Evolutionary conservation across 2,329 filamentous ascomycete species (phyloP).

Genomic region (Dactylellina parvicollis): DNA sequence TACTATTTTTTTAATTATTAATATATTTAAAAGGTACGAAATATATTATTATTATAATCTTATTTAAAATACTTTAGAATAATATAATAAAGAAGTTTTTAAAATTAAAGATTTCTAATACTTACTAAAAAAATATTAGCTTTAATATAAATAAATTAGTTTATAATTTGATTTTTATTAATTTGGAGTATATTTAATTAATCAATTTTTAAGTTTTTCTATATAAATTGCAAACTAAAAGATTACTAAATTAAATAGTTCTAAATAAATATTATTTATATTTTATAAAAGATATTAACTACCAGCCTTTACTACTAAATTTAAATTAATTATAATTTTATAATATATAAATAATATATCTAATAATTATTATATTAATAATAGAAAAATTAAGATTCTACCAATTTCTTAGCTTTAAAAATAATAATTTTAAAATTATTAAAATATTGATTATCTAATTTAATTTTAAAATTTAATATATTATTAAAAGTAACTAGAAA

Average conservation of each 20-base stretch:
- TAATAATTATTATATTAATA: no score
- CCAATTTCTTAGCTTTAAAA: no score
- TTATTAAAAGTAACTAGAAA: no score
- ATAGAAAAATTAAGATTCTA: no score
- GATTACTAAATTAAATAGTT: neutral
- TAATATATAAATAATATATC: no score
- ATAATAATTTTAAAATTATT: no score
- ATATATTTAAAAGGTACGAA: neutral
- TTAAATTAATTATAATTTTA: no score
- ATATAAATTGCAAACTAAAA: neutral
- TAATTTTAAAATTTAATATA: no score
- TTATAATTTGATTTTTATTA: conserved; percentile 7
- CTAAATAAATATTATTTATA: neutral
- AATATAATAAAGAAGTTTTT: neutral
- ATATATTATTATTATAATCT: conserved; percentile 9
- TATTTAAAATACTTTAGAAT: neutral
- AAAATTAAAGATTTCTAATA: neutral
- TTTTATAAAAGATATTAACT: neutral
- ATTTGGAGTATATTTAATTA: neutral
- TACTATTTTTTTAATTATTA: neutral
- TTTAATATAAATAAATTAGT: neutral
- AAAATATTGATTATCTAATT: no score
- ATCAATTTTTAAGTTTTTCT: neutral
- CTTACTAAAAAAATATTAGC: conserved; percentile 1
- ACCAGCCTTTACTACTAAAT: no score